Conservation (phyloP, 441 rosid species). For the Populus trichocarpa region DNA sequence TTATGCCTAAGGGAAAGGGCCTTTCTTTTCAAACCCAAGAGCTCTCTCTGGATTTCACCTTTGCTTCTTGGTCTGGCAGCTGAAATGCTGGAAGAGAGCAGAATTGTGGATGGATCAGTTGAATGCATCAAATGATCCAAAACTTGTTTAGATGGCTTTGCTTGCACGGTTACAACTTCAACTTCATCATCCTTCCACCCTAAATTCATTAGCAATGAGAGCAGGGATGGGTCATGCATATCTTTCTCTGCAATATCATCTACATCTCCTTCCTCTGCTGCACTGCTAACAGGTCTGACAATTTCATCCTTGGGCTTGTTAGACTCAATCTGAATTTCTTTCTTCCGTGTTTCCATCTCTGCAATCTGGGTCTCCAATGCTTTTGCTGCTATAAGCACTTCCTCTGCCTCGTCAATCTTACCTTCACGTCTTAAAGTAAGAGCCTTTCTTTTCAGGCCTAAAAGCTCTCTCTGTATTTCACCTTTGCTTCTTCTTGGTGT, state of each 20-base stretch:
- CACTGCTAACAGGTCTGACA: constrained; percentile 20
- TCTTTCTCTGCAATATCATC: constrained; percentile 51
- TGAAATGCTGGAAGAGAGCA: constrained; percentile 24
- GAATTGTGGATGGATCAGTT: constrained; percentile 9
- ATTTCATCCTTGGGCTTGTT: constrained; percentile 18
- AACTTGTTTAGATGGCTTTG: constrained; percentile 22
- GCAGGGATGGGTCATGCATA: constrained; percentile 54
- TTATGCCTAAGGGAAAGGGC: constrained; percentile 62
- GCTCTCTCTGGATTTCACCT: constrained; percentile 64
- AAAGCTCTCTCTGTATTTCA: constrained; percentile 82
- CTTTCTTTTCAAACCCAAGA: constrained; percentile 60
- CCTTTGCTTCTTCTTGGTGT: constrained; percentile 57
- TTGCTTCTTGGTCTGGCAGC: constrained; percentile 40
- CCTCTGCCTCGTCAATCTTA: constrained; percentile 76
- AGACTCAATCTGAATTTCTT: constrained; percentile 27
- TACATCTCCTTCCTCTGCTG: constrained; percentile 35
- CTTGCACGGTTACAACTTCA: constrained; percentile 23
- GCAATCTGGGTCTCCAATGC: constrained; percentile 58
- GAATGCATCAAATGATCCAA: constrained; percentile 28
- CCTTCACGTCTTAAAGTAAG: constrained; percentile 76
- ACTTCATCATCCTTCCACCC: constrained; percentile 58
- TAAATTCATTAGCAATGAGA: constrained; percentile 49
- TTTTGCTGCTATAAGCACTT: constrained; percentile 55
- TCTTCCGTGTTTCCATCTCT: constrained; percentile 55
- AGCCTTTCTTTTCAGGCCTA: constrained; percentile 81